Percentiles rank a stretch among this genome's conserved stretches.
Evolutionary conservation across 495 filamentous ascomycete species (phyloP).

Genomic region (Parmelia sp.): DNA sequence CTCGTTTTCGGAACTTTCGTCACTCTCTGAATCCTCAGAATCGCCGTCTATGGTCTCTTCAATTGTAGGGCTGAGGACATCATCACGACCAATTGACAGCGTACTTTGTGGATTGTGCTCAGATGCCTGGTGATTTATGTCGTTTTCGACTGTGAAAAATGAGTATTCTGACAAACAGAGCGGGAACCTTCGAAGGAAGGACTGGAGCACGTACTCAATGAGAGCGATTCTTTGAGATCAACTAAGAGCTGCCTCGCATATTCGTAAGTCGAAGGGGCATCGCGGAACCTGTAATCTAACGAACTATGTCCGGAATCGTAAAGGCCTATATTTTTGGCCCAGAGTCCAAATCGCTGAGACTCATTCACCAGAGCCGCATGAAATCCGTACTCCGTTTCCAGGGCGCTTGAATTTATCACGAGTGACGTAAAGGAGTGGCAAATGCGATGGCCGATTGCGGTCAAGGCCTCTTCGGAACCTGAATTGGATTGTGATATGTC

Average conservation of each 20-base stretch:
- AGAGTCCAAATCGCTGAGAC: slow-evolving; percentile 27
- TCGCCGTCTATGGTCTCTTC: not conserved
- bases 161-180: no score
- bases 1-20: slow-evolving; percentile 15
- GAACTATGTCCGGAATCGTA: slow-evolving; percentile 26
- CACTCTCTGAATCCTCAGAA: not conserved
- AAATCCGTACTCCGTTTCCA: not conserved
- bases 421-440: not conserved
- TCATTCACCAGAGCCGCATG: not conserved
- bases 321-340: slow-evolving; percentile 27
- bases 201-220: slow-evolving; percentile 3
- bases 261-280: slow-evolving; percentile 18
- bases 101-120: no score
- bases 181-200: no score
- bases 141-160: not conserved
- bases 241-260: slow-evolving; percentile 3
- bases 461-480: not conserved
- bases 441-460: not conserved
- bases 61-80: no score
- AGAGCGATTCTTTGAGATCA: slow-evolving; percentile 8
- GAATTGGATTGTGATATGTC: no score
- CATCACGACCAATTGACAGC: no score
- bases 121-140: not conserved
- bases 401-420: not conserved
- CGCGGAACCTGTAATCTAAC: slow-evolving; percentile 28